Base-by-base conservation (phyloP, 2,329 filamentous ascomycete species). In the Dothideomycetes sp. region DNA sequence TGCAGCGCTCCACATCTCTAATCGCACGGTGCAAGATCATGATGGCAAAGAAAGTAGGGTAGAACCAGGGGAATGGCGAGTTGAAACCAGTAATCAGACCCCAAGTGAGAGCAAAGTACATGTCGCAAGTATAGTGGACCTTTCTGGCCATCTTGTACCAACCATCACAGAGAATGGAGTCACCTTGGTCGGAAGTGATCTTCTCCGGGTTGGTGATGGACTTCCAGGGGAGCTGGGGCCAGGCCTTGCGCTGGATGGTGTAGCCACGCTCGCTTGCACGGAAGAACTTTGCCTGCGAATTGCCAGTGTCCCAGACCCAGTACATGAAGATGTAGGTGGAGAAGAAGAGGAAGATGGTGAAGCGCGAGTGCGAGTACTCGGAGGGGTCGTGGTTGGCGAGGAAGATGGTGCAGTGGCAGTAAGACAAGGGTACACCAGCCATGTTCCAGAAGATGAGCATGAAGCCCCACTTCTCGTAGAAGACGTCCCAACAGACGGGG, bases 361-460 rank as follows among this genome's bases (percentile, higher is more conserved):
- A 77, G 41, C 72, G 75, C 54, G 85, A 84, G 80, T 82, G 88
- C 38, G 70, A 71, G 63, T 94, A 94, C 42, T 77, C 76, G 27
- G 76, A 71, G 0, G 88, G 83, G 53, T 82, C 65, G 60, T 93
- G 86, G 62, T 83, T 88, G 49, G 86, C 86, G 37, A 94, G 73
- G 65, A 84, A 94, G 52, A 94, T 77, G 36, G 84, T 89, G 73
- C 84, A 91, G 69, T 94, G 87, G 68, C 86, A 94, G 72, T 94
- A 94, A 40, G 79, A 87, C 38, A 94, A 72, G 11, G 87, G 87
- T 18, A 94, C 87, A 49, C 87, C 87, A 34, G 87, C 86, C 58
- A 94, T 70, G 64, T 94, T 94, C 87, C 87, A 94, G 75, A 94
- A 94, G 61, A 93, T 93, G 49, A 94, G 75, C 87, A 94, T 94